These are phyloP conservation scores for Lactuca saligna DNA, from an alignment of 129 eudicot genomes.

Conservation along the genomic window DNA sequence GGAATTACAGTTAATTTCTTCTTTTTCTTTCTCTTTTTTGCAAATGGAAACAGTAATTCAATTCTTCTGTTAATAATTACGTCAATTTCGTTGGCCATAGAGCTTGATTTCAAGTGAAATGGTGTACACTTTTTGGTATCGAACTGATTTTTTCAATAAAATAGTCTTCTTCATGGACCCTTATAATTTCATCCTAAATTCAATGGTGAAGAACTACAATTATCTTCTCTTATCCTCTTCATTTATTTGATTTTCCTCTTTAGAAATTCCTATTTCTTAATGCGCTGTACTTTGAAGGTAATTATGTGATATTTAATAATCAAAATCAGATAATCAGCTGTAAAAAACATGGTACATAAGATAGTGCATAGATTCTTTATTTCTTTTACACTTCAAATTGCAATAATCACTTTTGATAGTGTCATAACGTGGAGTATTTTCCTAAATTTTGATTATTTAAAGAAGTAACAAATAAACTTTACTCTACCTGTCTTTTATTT, in stretches of 20 bases:
- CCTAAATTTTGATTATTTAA: neutral
- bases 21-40: neutral
- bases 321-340: neutral
- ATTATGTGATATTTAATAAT: neutral
- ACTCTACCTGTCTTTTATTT: neutral
- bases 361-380: neutral
- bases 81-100: neutral
- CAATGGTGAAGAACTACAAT: slow-evolving; percentile 2
- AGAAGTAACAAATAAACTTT: neutral
- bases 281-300: neutral
- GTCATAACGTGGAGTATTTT: neutral
- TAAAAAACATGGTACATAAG: neutral
- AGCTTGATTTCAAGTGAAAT: slow-evolving; percentile 3
- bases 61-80: slow-evolving; percentile 10
- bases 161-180: neutral
- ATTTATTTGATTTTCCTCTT: neutral
- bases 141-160: neutral
- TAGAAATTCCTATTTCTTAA: neutral
- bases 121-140: neutral
- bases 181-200: neutral
- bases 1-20: neutral
- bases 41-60: slow-evolving; percentile 5
- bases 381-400: neutral
- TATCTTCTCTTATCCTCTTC: neutral
- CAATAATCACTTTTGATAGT: neutral